These are phyloP conservation scores for Ceratocystis ficicola DNA, from an alignment of 2,329 filamentous ascomycete genomes.

Conservation along the genomic window DNA sequence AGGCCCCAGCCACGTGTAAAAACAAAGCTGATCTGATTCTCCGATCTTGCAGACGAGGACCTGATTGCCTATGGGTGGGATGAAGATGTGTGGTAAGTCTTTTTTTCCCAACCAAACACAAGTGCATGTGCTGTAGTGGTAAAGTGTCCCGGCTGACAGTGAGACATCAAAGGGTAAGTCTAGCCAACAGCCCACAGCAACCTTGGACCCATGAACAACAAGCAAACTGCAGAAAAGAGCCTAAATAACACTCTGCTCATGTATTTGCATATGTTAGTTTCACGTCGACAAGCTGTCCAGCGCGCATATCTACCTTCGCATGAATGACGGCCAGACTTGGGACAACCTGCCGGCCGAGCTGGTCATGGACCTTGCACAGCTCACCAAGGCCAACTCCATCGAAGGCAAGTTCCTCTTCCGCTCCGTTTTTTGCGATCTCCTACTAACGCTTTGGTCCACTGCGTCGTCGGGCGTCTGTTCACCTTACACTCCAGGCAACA, in stretches of 20 bases:
- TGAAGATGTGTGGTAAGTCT: slow-evolving; percentile 75
- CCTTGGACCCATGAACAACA: background rate
- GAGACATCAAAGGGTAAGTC: background rate
- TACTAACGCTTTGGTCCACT: background rate
- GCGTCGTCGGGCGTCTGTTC: slow-evolving; percentile 3
- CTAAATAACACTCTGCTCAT: background rate
- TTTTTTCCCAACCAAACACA: no score
- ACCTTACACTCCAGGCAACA: slow-evolving; percentile 56
- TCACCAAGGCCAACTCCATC: slow-evolving; percentile 98
- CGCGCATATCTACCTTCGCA: slow-evolving; percentile 87
- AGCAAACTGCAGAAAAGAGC: background rate
- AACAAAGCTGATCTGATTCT: background rate
- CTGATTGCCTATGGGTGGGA: slow-evolving; percentile 90
- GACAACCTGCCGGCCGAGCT: slow-evolving; percentile 64
- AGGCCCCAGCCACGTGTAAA: background rate
- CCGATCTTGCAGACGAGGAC: slow-evolving; percentile 62
- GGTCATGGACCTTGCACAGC: slow-evolving; percentile 78
- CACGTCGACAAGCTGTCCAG: slow-evolving; percentile 96
- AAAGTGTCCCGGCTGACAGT: background rate
- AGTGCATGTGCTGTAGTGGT: no score
- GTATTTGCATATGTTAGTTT: slow-evolving; percentile 45
- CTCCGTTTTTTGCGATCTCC: background rate
- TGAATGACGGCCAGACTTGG: slow-evolving; percentile 70
- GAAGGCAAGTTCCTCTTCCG: slow-evolving; percentile 49
- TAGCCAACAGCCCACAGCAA: background rate